Conservation (phyloP, 345 rosid species). For the Rhizophora mangle region DNA sequence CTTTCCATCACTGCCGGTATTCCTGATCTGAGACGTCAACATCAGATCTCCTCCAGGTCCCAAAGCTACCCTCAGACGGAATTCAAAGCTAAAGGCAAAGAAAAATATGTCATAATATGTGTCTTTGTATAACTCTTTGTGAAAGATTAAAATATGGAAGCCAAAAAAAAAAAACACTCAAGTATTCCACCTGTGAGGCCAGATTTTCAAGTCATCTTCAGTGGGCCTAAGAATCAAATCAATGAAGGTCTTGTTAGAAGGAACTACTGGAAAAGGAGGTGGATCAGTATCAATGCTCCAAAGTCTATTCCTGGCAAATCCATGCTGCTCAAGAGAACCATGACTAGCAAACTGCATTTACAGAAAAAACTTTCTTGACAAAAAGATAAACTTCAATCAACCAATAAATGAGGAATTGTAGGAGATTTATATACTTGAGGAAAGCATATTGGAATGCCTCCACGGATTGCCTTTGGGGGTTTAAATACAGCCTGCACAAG, state of each 20-base stretch:
- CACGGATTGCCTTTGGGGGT: conserved; percentile 30
- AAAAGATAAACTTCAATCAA: background rate
- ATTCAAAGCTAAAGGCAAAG: conserved; percentile 19
- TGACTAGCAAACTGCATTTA: conserved; percentile 24
- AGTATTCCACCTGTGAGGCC: conserved; percentile 33
- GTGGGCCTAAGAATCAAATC: conserved; percentile 28
- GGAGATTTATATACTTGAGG: conserved; percentile 25
- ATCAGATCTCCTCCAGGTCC: conserved; percentile 36
- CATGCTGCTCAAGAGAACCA: conserved; percentile 31
- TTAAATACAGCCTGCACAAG: conserved; percentile 26
- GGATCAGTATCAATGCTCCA: conserved; percentile 30
- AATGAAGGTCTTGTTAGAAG: conserved; percentile 20
- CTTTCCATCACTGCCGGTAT: conserved; percentile 34
- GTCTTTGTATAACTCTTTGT: background rate
- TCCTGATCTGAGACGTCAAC: conserved; percentile 34
- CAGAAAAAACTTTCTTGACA: background rate
- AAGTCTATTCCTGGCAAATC: conserved; percentile 31
- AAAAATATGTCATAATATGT: background rate
- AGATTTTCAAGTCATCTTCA: conserved; percentile 27
- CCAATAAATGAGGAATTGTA: background rate
- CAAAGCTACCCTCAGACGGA: conserved; percentile 27
- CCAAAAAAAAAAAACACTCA: background rate
- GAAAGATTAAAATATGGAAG: background rate
- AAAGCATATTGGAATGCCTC: conserved; percentile 32
- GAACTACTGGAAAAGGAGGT: conserved; percentile 22